A percentile compares a stretch with the other conserved stretches of the same genome.
These are phyloP conservation scores for Daldinia vernicosa DNA, from an alignment of 495 filamentous ascomycete genomes.

Conservation along the genomic window DNA sequence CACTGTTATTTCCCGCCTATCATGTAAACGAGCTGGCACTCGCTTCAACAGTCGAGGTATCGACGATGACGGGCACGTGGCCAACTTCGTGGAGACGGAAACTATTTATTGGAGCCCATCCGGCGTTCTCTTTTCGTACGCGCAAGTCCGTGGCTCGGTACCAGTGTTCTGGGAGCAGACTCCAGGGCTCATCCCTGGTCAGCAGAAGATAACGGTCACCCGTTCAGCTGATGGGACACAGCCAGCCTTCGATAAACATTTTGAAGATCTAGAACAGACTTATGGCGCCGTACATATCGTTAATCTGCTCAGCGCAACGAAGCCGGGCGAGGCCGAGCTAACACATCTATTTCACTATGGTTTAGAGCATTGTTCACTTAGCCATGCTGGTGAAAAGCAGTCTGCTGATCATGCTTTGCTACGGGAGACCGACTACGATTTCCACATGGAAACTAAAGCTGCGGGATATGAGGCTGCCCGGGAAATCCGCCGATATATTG, in stretches of 20 bases:
- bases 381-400: constrained; percentile 54
- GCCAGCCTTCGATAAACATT: constrained; percentile 94
- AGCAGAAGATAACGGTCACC: constrained; percentile 94
- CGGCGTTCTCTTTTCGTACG: constrained; percentile 88
- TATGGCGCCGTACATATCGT: constrained; percentile 92
- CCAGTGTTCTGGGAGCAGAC: constrained; percentile 98
- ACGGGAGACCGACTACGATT: constrained; percentile 86
- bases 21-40: constrained; percentile 90
- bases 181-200: constrained; percentile 84
- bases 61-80: constrained; percentile 96
- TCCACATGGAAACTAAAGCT: constrained; percentile 90
- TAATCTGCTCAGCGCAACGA: constrained; percentile 89
- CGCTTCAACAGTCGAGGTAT: constrained; percentile 96
- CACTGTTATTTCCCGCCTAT: constrained; percentile 90
- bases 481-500: constrained; percentile 76
- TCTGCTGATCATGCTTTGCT: constrained; percentile 75
- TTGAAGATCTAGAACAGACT: constrained; percentile 78
- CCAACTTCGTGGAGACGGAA: constrained; percentile 81
- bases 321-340: constrained; percentile 82
- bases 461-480: constrained; percentile 88
- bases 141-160: constrained; percentile 89
- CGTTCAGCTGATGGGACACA: constrained; percentile 90
- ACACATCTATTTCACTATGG: constrained; percentile 80
- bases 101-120: constrained; percentile 77
- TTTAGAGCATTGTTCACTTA: constrained; percentile 72